Evolutionary conservation across 768 basidiomycete genomes (phyloP), one percentile per base, ranked within the genome.

Genomic region (Calocybe indica): DNA sequence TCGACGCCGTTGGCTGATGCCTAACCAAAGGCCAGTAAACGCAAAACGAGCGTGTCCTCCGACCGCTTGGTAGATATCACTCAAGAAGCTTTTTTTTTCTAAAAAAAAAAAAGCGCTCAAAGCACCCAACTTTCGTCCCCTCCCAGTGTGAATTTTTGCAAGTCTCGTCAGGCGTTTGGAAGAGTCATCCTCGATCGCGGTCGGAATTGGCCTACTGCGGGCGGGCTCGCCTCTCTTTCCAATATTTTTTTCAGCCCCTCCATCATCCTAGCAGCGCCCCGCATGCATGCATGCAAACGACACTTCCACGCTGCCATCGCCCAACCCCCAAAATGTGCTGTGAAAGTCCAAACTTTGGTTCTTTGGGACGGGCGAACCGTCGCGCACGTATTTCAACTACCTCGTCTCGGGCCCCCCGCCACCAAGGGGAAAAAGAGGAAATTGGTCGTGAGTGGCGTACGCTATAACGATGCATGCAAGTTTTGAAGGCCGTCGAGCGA

Each of bases 241-340:
- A 96, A 59, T 89, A 94, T 37, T 70, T 79, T 9, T 55, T 76
- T 78, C 42, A 97, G 62, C 53, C 97, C 96, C 41, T 98, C 95
- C 70, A 88, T 81, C 1, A 92, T 93, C 63, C 89, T 78, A 11
- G 77, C 65, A 10, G 88, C 89, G 13, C 90, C 91, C 7, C 92
- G 76, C 83, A 95, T 88, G 51, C 62, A 69, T 31, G 61, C 92
- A 78, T 30, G 92, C 85, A 62, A 91, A 88, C 31, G 96, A 73
- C 40, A 94, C 91, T 58, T 95, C 91, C 52, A 90, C 92, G 11
- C 93, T 93, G 35, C 77, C 85, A 71, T 96, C 92, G 29, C 75
- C 79, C 13, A 76, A 55, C 8, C 92, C 92, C 96, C 96, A 98
- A 70, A 98, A 98, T 2, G 92, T 80, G 67, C 98, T 99, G 66